Base-by-base conservation (phyloP, 768 basidiomycete genomes). In the Psilocybe sp. region DNA sequence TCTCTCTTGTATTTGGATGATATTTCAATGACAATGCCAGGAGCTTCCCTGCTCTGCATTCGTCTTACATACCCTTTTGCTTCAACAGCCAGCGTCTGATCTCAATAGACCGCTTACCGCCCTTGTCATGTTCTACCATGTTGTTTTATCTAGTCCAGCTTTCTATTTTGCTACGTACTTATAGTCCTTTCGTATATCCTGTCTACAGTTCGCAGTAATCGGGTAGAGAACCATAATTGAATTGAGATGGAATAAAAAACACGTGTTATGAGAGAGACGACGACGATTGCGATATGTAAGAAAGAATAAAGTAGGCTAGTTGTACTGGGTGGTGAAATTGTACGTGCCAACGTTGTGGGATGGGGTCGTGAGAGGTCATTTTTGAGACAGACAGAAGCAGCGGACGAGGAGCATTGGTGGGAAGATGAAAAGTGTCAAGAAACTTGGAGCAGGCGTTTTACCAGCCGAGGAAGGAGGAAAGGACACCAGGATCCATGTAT, bases 211-310 rank as follows among this genome's bases (percentile, higher is more conserved):
- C 46, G 40, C 36, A 28, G 53, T 36, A 43, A 59, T 28, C 23
- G 23, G 7, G 23, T 58, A 60, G 52, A 57, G 56, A 64, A 60
- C 57, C 63, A 65, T 71, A 64, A 69, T 60, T 69, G 66, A 63
- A 69, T 59, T 69, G 66, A 62, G 64, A 50, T 67, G 67, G 63
- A 73, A 73, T 70, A 75, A 78, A 76, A 69, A 78, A 69, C 72
- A 74, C 65, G 68, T 67, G 67, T 56, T 58, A 59, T 40, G 15
- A 18, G 47, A 48, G 39, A 31, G 47, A 53, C 58, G 61, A 67
- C 64, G 61, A 66, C 61, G 59, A 73, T 71, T 55, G 68, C 62
- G 65, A 66, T 69, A 67, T 68, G 63, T 64, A 62, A 71, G 67
- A 70, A 64, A 67, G 65, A 56, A 58, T 58, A 63, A 64, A 47